Conservation (phyloP, 257 asterid genomes). For the Solanum tacnaense region DNA sequence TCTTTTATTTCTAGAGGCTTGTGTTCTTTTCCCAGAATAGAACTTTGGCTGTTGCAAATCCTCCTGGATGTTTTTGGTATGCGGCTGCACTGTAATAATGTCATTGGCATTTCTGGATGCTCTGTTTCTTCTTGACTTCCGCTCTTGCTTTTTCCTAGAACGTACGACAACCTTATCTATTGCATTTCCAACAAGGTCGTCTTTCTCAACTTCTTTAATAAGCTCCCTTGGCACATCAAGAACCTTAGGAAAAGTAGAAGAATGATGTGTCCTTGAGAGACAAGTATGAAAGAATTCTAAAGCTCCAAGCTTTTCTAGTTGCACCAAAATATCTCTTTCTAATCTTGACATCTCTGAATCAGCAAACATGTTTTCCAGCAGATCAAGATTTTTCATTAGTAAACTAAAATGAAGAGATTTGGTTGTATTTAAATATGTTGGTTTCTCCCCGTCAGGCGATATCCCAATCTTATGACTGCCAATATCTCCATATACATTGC, state of each 20-base stretch:
- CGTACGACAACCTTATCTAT: slow-evolving; percentile 26
- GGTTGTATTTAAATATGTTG: slow-evolving; percentile 15
- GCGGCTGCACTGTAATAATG: slow-evolving; percentile 1
- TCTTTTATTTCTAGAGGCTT: slow-evolving; percentile 33
- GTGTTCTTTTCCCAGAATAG: slow-evolving; percentile 12
- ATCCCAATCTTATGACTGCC: slow-evolving; percentile 3
- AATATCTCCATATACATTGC: slow-evolving; percentile 17
- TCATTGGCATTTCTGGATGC: slow-evolving; percentile 11
- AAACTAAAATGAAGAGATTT: slow-evolving; percentile 39
- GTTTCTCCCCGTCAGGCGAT: slow-evolving; percentile 10
- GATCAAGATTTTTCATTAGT: slow-evolving; percentile 60
- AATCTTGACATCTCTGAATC: slow-evolving; percentile 37
- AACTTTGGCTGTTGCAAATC: slow-evolving; percentile 8
- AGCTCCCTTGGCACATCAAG: slow-evolving; percentile 19
- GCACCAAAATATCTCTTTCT: slow-evolving; percentile 66
- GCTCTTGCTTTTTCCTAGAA: slow-evolving; percentile 46
- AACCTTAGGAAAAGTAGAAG: slow-evolving; percentile 14
- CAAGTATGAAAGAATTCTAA: slow-evolving; percentile 51
- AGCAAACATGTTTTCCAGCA: slow-evolving; percentile 52
- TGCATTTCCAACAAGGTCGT: slow-evolving; percentile 12
- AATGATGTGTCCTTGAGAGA: slow-evolving; percentile 33
- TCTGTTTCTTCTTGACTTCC: slow-evolving; percentile 46
- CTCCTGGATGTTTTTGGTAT: slow-evolving; percentile 3
- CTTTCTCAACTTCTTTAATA: slow-evolving; percentile 20
- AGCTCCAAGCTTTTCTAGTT: slow-evolving; percentile 70